These are phyloP conservation scores for Arachis monticola DNA, from an alignment of 331 rosid species.

Conservation along the genomic window DNA sequence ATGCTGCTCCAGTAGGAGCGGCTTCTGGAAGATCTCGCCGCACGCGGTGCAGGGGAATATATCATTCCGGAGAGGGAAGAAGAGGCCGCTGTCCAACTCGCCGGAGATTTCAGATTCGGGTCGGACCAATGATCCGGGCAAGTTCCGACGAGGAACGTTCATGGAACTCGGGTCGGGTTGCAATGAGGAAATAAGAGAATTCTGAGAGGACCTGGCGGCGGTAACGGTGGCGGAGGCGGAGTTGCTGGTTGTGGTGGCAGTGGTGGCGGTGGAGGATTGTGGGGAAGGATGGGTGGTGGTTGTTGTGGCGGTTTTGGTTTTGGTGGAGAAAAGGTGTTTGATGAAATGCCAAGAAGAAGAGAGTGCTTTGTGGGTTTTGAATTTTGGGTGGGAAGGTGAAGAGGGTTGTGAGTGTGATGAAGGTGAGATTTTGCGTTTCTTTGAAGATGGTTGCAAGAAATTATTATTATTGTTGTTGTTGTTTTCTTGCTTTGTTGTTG, in stretches of 20 bases:
- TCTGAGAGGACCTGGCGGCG: slow-evolving; percentile 61
- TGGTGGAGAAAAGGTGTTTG: slow-evolving; percentile 72
- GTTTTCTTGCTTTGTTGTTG: slow-evolving; percentile 35
- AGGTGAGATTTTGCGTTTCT: slow-evolving; percentile 60
- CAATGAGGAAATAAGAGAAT: slow-evolving; percentile 45
- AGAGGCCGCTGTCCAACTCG: slow-evolving; percentile 43
- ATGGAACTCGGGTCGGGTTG: slow-evolving; percentile 43
- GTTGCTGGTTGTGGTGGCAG: slow-evolving; percentile 27
- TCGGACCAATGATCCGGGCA: slow-evolving; percentile 26
- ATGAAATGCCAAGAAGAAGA: slow-evolving; percentile 77
- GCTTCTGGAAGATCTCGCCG: slow-evolving; percentile 88
- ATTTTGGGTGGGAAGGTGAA: slow-evolving; percentile 57
- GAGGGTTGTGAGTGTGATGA: slow-evolving; percentile 51
- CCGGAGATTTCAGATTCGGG: slow-evolving; percentile 69
- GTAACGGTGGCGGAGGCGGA: not conserved
- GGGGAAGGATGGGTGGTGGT: not conserved
- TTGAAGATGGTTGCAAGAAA: slow-evolving; percentile 18
- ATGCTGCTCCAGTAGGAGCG: slow-evolving; percentile 73
- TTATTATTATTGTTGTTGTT: not conserved
- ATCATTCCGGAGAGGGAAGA: slow-evolving; percentile 88
- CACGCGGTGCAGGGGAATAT: slow-evolving; percentile 93
- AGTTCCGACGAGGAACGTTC: slow-evolving; percentile 28
- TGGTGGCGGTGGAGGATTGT: not conserved
- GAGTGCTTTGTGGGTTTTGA: slow-evolving; percentile 66
- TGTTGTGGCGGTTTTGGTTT: slow-evolving; percentile 43